These are phyloP conservation scores for Gossypium mustelinum DNA, from an alignment of 345 rosid genomes.

Conservation along the genomic window DNA sequence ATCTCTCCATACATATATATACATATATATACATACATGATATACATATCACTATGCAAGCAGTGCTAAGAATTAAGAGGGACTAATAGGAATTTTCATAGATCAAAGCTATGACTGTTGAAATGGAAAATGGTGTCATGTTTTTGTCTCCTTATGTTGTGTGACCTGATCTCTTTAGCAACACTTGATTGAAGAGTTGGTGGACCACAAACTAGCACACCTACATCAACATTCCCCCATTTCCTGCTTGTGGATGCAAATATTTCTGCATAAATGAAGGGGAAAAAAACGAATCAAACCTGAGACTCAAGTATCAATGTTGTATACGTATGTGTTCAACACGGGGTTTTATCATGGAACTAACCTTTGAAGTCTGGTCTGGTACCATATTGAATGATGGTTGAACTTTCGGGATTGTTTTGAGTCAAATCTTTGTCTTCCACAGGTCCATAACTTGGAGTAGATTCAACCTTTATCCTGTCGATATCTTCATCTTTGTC, in stretches of 20 bases:
- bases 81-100: constrained; percentile 7
- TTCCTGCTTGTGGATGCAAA: constrained; percentile 41
- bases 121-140: constrained; percentile 39
- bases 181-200: constrained; percentile 63
- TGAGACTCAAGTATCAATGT: neutral
- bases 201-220: constrained; percentile 85
- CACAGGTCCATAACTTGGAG: constrained; percentile 1
- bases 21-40: neutral
- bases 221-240: constrained; percentile 75
- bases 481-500: constrained; percentile 6
- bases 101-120: constrained; percentile 5
- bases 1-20: neutral
- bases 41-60: neutral
- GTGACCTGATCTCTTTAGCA: constrained; percentile 72
- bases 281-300: neutral
- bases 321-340: neutral
- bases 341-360: neutral
- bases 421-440: constrained; percentile 14
- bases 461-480: constrained; percentile 10
- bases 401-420: constrained; percentile 22
- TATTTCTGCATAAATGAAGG: constrained; percentile 45
- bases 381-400: constrained; percentile 50
- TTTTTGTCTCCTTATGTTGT: constrained; percentile 37
- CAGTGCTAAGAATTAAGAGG: neutral
- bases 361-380: constrained; percentile 83